Conservation (phyloP, 208 protist species). For the Crithidia mellificae region DNA sequence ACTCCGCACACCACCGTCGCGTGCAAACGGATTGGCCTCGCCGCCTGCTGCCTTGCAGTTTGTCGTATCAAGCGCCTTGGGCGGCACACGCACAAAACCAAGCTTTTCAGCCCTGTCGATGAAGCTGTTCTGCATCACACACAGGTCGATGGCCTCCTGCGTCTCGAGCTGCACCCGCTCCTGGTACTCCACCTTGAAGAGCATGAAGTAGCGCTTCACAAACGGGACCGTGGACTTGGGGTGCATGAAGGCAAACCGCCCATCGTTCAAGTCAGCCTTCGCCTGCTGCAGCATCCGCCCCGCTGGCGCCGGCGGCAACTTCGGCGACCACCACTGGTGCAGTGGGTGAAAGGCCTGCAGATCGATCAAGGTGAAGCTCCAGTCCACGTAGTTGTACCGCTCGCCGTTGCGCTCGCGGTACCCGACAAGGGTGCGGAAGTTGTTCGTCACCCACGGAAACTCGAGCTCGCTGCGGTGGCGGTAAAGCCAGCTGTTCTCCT, state of each 20-base stretch:
- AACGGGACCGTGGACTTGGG: constrained; percentile 21
- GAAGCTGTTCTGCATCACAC: neutral
- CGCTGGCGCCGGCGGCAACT: neutral
- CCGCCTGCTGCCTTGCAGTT: neutral
- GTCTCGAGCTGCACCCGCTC: constrained; percentile 2
- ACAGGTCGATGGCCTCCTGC: constrained; percentile 1
- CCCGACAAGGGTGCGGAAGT: constrained; percentile 23
- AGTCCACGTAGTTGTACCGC: constrained; percentile 14
- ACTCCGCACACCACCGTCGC: too few relatives aligned
- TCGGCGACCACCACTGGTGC: constrained; percentile 30
- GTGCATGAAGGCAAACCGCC: constrained; percentile 20
- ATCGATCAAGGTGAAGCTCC: constrained; percentile 20
- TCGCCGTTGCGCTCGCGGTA: neutral
- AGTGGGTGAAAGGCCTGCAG: constrained; percentile 30
- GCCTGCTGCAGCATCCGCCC: neutral
- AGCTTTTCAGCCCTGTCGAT: neutral
- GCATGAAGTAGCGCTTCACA: constrained; percentile 26
- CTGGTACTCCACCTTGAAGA: constrained; percentile 19
- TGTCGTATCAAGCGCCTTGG: neutral
- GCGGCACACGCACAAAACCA: neutral
- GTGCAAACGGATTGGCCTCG: too few relatives aligned
- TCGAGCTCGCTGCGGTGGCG: constrained; percentile 10
- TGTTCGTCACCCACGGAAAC: constrained; percentile 31
- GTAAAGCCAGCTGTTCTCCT: constrained; percentile 15
- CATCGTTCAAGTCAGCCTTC: neutral